These are phyloP conservation scores for Plasmodium yoelii DNA, from an alignment of 169 alveolate genomes.

Conservation along the genomic window DNA sequence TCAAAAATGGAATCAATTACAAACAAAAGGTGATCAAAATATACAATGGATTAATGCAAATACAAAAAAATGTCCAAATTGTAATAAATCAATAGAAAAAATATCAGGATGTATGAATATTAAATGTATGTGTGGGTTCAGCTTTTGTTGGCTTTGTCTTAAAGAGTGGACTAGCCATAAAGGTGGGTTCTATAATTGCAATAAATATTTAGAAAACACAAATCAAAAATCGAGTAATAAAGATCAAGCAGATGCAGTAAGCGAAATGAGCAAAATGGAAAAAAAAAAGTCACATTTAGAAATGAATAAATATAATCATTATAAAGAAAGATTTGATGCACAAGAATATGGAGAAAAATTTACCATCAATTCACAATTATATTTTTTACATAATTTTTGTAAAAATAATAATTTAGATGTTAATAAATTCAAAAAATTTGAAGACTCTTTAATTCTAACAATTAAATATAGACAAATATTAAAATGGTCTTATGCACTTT, in stretches of 20 bases:
- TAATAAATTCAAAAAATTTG: conserved; percentile 16
- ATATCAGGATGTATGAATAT: conserved; percentile 65
- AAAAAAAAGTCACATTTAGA: conserved; percentile 24
- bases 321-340: conserved; percentile 58
- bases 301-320: conserved; percentile 41
- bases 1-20: conserved; percentile 36
- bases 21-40: conserved; percentile 40
- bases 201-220: conserved; percentile 22
- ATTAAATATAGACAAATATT: conserved; percentile 50
- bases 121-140: conserved; percentile 55
- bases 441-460: conserved; percentile 53
- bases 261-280: too few species aligned
- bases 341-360: conserved; percentile 57
- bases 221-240: not conserved
- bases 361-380: conserved; percentile 35
- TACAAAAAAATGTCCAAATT: conserved; percentile 54
- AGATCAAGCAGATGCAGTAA: not conserved
- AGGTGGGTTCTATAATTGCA: conserved; percentile 68
- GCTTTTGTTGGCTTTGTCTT: conserved; percentile 60
- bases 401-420: not conserved
- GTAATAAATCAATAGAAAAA: conserved; percentile 51
- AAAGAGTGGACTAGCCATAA: conserved; percentile 46
- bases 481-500: conserved; percentile 67
- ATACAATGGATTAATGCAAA: conserved; percentile 27
- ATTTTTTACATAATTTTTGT: conserved; percentile 33